phyloP scores from a whole-genome alignment of 805 yeast genomes.

The Metschnikowia matae region DNA sequence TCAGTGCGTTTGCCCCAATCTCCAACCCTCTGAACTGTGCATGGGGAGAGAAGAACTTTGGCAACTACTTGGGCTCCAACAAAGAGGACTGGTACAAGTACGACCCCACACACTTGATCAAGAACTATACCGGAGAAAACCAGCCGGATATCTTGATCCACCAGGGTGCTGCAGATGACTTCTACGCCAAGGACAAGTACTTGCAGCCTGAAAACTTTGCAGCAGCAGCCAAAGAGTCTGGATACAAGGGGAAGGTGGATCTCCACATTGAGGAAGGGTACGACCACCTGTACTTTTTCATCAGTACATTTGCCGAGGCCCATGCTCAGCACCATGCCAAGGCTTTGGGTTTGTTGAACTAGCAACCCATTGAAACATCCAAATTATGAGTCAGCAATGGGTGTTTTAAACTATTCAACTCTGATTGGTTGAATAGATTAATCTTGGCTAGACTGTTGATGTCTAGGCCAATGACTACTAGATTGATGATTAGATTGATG shows the following conservation, averaged over 20 bases:
- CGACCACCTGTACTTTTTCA: conserved; percentile 88
- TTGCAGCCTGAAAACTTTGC: conserved; percentile 72
- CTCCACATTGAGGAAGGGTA: conserved; percentile 70
- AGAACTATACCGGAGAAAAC: conserved; percentile 47
- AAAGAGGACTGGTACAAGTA: conserved; percentile 63
- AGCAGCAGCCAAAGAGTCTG: conserved; percentile 53
- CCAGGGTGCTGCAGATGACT: conserved; percentile 76
- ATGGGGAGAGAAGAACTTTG: conserved; percentile 88
- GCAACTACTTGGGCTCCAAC: conserved; percentile 67
- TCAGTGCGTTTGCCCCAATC: conserved; percentile 89
- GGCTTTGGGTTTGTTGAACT: conserved; percentile 38
- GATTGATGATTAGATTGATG: too few relatives aligned
- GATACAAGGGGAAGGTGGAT: conserved; percentile 57
- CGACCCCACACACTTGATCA: conserved; percentile 80
- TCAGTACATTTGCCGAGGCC: conserved; percentile 71
- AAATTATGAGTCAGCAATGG: background rate
- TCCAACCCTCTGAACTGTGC: conserved; percentile 69
- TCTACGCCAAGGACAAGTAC: conserved; percentile 55
- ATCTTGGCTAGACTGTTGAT: too few relatives aligned
- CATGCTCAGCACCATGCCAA: conserved; percentile 89
- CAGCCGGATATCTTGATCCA: conserved; percentile 70
- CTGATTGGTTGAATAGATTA: too few relatives aligned
- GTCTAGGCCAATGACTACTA: too few relatives aligned
- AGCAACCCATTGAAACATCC: conserved; percentile 8
- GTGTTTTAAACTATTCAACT: too few relatives aligned